These are phyloP conservation scores for Achlya hypogyna DNA, from an alignment of 352 stramenopile genomes.

Conservation along the genomic window DNA sequence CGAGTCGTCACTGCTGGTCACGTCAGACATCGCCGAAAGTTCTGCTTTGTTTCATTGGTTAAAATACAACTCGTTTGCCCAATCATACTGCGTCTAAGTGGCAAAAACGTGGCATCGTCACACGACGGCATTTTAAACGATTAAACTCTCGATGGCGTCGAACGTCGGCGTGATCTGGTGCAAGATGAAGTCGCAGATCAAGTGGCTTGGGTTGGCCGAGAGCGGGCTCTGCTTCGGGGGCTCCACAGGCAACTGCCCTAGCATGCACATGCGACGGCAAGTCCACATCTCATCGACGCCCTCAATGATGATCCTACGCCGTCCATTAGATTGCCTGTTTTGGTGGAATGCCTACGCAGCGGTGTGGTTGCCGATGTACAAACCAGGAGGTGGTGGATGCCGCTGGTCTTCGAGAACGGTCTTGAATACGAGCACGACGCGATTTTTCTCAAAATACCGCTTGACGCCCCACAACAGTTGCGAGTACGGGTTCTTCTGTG, in stretches of 20 bases:
- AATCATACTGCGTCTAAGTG: not conserved
- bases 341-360: not conserved
- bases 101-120: not conserved
- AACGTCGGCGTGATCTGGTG: not conserved
- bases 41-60: not conserved
- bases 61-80: not conserved
- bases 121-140: not conserved
- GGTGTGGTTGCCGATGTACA: constrained; percentile 5
- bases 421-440: not conserved
- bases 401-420: constrained; percentile 12
- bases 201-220: not conserved
- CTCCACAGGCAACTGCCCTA: not conserved
- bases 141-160: constrained; percentile 4
- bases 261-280: constrained; percentile 1
- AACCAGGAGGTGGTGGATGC: not conserved
- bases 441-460: constrained; percentile 5
- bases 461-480: constrained; percentile 2
- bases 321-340: not conserved
- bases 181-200: constrained; percentile 11
- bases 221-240: not conserved
- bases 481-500: constrained; percentile 6
- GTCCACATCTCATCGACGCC: not conserved
- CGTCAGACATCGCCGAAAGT: not conserved
- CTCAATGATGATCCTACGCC: constrained; percentile 4
- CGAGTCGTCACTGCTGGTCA: not conserved